Conservation (phyloP, 345 rosid species). For the Brassica cretica region DNA sequence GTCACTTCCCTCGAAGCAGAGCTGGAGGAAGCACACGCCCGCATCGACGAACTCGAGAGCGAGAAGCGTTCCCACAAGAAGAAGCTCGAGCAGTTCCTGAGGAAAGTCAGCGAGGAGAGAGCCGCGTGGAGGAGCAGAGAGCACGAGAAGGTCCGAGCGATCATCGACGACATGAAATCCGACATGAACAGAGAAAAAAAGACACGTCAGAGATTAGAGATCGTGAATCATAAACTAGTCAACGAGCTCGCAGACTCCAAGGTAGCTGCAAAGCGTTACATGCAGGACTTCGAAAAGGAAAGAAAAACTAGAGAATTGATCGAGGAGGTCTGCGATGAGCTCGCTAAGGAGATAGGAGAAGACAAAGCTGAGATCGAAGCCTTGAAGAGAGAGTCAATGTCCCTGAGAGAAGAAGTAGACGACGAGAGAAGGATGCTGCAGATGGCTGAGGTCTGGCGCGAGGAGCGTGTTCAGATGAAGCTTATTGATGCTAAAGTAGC, state of each 20-base stretch:
- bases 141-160: constrained; percentile 84
- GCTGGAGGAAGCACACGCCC: constrained; percentile 67
- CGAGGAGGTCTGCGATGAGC: constrained; percentile 92
- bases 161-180: constrained; percentile 66
- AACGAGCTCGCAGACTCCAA: constrained; percentile 82
- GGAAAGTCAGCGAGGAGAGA: constrained; percentile 86
- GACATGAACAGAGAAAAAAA: constrained; percentile 77
- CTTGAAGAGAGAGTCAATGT: constrained; percentile 64
- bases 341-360: constrained; percentile 80
- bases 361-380: constrained; percentile 82
- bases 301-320: constrained; percentile 72
- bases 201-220: constrained; percentile 75
- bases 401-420: constrained; percentile 66
- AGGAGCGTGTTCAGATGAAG: constrained; percentile 95
- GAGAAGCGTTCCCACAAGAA: constrained; percentile 77
- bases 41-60: constrained; percentile 66
- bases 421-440: constrained; percentile 92
- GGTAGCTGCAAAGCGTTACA: constrained; percentile 58
- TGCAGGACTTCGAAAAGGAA: constrained; percentile 83
- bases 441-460: constrained; percentile 99
- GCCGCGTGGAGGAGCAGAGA: constrained; percentile 85
- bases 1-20: constrained; percentile 71
- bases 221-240: constrained; percentile 78
- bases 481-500: constrained; percentile 75
- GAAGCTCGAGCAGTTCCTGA: constrained; percentile 86